Evolutionary conservation across 495 filamentous ascomycete species (phyloP), one percentile per base, ranked within the genome.

Genomic region (Barbatosphaeria neglecta): DNA sequence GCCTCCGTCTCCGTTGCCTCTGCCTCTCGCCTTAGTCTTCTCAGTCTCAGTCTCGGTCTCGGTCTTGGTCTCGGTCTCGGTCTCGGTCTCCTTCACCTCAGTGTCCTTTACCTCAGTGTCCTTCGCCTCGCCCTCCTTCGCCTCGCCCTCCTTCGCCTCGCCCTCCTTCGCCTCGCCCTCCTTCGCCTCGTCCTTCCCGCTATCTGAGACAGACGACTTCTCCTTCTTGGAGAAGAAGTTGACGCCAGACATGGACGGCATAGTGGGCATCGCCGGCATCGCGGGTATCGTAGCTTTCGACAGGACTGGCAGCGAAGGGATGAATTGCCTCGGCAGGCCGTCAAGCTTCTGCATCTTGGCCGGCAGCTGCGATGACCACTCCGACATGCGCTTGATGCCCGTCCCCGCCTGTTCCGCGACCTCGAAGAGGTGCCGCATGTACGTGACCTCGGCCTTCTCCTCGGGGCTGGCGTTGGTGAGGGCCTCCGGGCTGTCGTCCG

Each of bases 351-450:
- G 67, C 42, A 69, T 52, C 51, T 60, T 70, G 16, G 60, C 53
- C n/a, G 68, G 68, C 37, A 72, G 52, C 20, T 65, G 69, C 1
- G 66, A 65, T 25, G 59, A 44, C 37, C 39, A 41, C 8, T 41
- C 39, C 46, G 23, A 43, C 2, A 40, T 8, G 1, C 20, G 19
- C 35, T 48, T 59, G 16, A 67, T 49, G 13, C 53, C 66, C 0
- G 60, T 60, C 8, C 67, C 64, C 17, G 68, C 63, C 41, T 68
- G 59, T 43, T 69, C 59, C 0, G 69, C 67, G n/a, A 71, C 55
- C 31, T 49, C 56, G 54, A 73, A 68, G n/a, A 73, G 62, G 39
- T 73, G 66, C 6, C 61, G 58, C 53, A 73, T 52, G 50, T 73
- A 73, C 7, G 59, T 67, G 31, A 50, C 50, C 48, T 60, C 62